These are phyloP conservation scores for Candida anglica DNA, from an alignment of 805 yeast species.

Conservation along the genomic window DNA sequence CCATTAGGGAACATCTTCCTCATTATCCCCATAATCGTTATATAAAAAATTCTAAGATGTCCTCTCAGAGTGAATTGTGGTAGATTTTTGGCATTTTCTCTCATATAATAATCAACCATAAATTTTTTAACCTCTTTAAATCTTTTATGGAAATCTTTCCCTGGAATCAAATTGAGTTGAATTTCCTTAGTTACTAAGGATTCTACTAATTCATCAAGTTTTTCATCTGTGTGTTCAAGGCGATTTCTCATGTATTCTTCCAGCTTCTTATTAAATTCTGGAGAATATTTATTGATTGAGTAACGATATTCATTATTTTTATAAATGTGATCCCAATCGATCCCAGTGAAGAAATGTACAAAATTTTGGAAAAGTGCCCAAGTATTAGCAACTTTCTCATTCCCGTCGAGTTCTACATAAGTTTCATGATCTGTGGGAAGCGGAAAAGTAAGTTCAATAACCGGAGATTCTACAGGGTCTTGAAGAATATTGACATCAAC, in stretches of 20 bases:
- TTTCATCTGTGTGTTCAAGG: slow-evolving; percentile 27
- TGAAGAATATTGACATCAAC: slow-evolving; percentile 38
- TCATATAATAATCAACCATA: slow-evolving; percentile 33
- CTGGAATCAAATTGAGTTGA: slow-evolving; percentile 31
- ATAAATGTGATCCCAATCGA: slow-evolving; percentile 27
- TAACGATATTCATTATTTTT: slow-evolving; percentile 28
- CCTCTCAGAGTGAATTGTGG: slow-evolving; percentile 24
- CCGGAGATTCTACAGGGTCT: slow-evolving; percentile 25
- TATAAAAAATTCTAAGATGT: slow-evolving; percentile 31
- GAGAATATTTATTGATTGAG: slow-evolving; percentile 28
- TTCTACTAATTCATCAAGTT: slow-evolving; percentile 32
- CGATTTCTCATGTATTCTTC: slow-evolving; percentile 27
- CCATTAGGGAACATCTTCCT: slow-evolving; percentile 40
- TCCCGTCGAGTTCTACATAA: slow-evolving; percentile 23
- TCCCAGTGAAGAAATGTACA: slow-evolving; percentile 23
- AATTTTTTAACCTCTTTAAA: slow-evolving; percentile 33
- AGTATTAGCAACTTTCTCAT: slow-evolving; percentile 20
- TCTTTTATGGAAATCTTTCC: slow-evolving; percentile 27
- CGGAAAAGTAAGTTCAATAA: slow-evolving; percentile 32
- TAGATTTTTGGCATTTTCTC: slow-evolving; percentile 32
- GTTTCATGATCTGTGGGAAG: slow-evolving; percentile 34
- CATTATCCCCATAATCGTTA: slow-evolving; percentile 31
- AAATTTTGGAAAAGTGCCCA: slow-evolving; percentile 27
- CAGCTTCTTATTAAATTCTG: slow-evolving; percentile 23
- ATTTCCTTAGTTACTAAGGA: slow-evolving; percentile 34